These are phyloP conservation scores for Apophysomyces elegans DNA, from an alignment of 371 early-diverging fungal species.

Conservation along the genomic window DNA sequence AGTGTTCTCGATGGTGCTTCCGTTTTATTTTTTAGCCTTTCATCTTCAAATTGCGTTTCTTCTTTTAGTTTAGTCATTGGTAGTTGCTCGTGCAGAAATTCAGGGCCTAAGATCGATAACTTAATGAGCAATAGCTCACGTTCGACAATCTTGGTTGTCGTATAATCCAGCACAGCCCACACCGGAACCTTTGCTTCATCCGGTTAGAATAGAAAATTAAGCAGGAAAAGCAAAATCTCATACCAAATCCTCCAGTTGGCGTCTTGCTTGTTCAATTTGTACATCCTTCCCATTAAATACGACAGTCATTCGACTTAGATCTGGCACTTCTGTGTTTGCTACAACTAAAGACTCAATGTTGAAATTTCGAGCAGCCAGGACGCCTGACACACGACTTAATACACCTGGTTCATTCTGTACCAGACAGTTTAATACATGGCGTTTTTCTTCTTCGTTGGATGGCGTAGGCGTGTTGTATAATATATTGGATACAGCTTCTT, in stretches of 20 bases:
- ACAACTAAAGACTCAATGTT: slow-evolving; percentile 97
- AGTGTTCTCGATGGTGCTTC: slow-evolving; percentile 21
- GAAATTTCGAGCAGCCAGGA: slow-evolving; percentile 95
- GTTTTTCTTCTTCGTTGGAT: slow-evolving; percentile 54
- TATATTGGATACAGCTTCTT: slow-evolving; percentile 91
- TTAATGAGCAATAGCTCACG: slow-evolving; percentile 93
- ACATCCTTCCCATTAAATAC: slow-evolving; percentile 87
- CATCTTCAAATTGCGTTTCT: slow-evolving; percentile 46
- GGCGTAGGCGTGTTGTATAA: slow-evolving; percentile 85
- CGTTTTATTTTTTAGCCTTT: slow-evolving; percentile 42
- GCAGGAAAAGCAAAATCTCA: neutral
- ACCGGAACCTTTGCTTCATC: slow-evolving; percentile 74
- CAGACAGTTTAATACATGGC: slow-evolving; percentile 92
- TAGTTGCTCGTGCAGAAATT: slow-evolving; percentile 59
- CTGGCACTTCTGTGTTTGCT: slow-evolving; percentile 92
- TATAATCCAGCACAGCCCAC: slow-evolving; percentile 98
- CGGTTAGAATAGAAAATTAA: neutral
- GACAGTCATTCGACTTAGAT: slow-evolving; percentile 94
- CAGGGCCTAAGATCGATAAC: slow-evolving; percentile 88
- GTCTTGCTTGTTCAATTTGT: slow-evolving; percentile 89
- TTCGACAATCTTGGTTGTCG: slow-evolving; percentile 82
- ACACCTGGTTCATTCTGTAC: slow-evolving; percentile 97
- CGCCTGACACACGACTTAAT: slow-evolving; percentile 88
- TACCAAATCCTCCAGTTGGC: slow-evolving; percentile 93
- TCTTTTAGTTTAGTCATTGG: slow-evolving; percentile 43